A percentile compares a stretch with the other conserved stretches of the same genome.
phyloP scores from a whole-genome alignment of 2,329 filamentous ascomycete genomes.

The Fusarium anguioides region DNA sequence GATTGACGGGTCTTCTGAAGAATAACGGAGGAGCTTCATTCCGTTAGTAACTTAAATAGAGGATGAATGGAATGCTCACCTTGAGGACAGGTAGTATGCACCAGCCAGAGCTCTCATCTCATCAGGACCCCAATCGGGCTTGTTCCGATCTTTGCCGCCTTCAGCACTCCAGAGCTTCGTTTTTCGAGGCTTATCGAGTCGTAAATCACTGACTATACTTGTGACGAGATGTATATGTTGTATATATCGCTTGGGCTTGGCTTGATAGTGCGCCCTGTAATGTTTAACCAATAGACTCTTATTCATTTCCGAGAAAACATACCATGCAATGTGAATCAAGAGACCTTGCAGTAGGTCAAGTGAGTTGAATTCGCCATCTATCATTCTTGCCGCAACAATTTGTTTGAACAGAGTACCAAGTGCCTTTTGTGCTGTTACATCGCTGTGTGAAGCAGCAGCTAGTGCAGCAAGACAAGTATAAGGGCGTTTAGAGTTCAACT shows the following conservation, averaged over 20 bases:
- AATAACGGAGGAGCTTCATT: constrained; percentile 43
- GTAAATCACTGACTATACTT: constrained; percentile 48
- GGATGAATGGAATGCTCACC: background rate
- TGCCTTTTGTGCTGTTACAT: constrained; percentile 29
- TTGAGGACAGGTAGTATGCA: constrained; percentile 48
- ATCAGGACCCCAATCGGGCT: constrained; percentile 42
- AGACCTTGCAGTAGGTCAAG: constrained; percentile 48
- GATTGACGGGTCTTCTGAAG: constrained; percentile 47
- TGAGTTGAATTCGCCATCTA: constrained; percentile 34
- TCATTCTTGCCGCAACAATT: constrained; percentile 33
- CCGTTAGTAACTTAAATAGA: background rate
- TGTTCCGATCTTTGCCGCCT: constrained; percentile 22
- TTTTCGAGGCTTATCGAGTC: constrained; percentile 45
- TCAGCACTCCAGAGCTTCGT: constrained; percentile 44
- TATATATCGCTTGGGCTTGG: constrained; percentile 43
- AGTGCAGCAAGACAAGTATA: constrained; percentile 45
- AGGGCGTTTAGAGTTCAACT: constrained; percentile 37
- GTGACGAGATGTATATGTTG: constrained; percentile 46
- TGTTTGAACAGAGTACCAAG: constrained; percentile 44
- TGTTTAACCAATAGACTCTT: background rate
- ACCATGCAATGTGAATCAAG: constrained; percentile 49
- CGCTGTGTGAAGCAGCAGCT: constrained; percentile 34
- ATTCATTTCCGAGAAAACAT: rapidly evolving
- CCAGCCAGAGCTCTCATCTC: constrained; percentile 47
- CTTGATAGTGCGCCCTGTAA: constrained; percentile 48